phyloP scores from a whole-genome alignment of 148 eudicot species.

The Bassia scoparia region DNA sequence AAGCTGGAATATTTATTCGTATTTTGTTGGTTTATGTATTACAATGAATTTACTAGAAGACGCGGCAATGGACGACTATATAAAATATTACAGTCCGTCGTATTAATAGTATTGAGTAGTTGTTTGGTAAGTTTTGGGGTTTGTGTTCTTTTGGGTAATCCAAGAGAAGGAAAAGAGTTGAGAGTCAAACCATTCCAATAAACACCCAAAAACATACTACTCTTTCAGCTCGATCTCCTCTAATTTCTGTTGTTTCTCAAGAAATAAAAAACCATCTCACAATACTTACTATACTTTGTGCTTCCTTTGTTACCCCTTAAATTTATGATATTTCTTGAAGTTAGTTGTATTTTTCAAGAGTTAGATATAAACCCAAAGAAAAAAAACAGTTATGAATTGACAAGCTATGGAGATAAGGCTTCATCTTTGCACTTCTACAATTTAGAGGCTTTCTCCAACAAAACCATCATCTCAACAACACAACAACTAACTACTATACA shows the following conservation, averaged over 20 bases:
- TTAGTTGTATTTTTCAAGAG: slow-evolving; percentile 42
- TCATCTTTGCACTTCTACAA: slow-evolving; percentile 39
- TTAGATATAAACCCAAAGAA: slow-evolving; percentile 15
- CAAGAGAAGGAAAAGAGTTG: slow-evolving; percentile 5
- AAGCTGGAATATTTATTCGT: too few relatives aligned
- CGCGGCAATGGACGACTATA: background rate
- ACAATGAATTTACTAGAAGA: background rate
- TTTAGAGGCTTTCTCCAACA: slow-evolving; percentile 29
- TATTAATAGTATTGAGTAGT: background rate
- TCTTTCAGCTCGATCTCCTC: slow-evolving; percentile 2
- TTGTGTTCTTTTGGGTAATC: slow-evolving; percentile 51
- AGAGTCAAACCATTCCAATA: slow-evolving; percentile 35
- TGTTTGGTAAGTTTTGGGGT: slow-evolving; percentile 18
- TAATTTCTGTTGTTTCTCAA: slow-evolving; percentile 41
- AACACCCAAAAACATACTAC: slow-evolving; percentile 31
- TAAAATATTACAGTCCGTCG: background rate
- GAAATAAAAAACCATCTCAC: background rate
- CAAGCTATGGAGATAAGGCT: slow-evolving; percentile 30
- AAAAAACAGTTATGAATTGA: slow-evolving; percentile 18
- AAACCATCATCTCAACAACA: slow-evolving; percentile 20
- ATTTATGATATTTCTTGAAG: slow-evolving; percentile 35
- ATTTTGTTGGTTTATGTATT: too few relatives aligned
- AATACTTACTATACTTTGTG: slow-evolving; percentile 1
- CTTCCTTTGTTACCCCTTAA: slow-evolving; percentile 18
- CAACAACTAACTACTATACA: slow-evolving; percentile 26